Evolutionary conservation across 2,329 filamentous ascomycete species (phyloP).

Genomic region (Microcyclospora tardicrescens): DNA sequence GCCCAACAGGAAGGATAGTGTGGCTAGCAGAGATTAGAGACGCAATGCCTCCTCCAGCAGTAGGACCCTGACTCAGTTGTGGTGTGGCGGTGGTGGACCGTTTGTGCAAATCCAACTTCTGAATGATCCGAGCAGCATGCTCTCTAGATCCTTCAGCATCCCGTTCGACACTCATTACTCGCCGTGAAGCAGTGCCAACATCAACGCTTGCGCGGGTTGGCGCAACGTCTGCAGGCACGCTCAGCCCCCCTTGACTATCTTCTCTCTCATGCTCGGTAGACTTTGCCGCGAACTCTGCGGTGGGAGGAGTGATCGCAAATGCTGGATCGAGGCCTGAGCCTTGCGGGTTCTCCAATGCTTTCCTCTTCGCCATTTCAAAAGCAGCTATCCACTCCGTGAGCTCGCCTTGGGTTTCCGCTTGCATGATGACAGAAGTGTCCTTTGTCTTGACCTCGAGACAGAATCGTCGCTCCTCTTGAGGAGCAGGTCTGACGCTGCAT

Average conservation of each 20-base stretch:
- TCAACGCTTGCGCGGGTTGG: constrained; percentile 57
- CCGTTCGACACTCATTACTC: constrained; percentile 37
- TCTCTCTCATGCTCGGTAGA: constrained; percentile 49
- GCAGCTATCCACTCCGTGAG: constrained; percentile 90
- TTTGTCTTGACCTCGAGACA: constrained; percentile 99
- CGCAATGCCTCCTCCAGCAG: constrained; percentile 56
- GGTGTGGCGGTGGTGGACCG: constrained; percentile 47
- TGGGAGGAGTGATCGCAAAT: constrained; percentile 82
- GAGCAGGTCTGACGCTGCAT: constrained; percentile 81
- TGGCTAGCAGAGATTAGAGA: constrained; percentile 78
- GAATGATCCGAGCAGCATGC: constrained; percentile 78
- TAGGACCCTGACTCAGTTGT: constrained; percentile 9
- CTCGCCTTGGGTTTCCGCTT: constrained; percentile 82
- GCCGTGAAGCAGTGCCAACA: constrained; percentile 39
- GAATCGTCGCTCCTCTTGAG: constrained; percentile 85
- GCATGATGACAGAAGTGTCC: constrained; percentile 74
- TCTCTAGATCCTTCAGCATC: constrained; percentile 44
- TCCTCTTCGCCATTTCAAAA: constrained; percentile 88
- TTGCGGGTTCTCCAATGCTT: constrained; percentile 64
- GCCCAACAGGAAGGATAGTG: constrained; percentile 56
- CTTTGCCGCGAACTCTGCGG: constrained; percentile 81
- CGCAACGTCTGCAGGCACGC: constrained; percentile 42
- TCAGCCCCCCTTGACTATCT: constrained; percentile 44
- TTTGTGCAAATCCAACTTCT: constrained; percentile 80
- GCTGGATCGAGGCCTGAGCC: constrained; percentile 50